Conservation (phyloP, 331 rosid species). For the Telfairia occidentalis region DNA sequence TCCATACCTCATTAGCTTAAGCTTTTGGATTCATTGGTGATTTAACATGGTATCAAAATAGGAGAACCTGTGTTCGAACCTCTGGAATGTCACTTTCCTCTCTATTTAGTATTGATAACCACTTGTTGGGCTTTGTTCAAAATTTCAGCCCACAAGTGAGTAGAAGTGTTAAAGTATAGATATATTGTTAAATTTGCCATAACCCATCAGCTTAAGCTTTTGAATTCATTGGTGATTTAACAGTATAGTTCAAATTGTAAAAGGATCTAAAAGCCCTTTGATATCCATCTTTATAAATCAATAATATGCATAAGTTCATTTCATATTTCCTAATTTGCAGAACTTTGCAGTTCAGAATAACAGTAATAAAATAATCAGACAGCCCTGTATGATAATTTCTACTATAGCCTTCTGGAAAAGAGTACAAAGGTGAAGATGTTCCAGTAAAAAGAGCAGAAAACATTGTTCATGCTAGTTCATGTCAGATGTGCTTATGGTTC, state of each 20-base stretch:
- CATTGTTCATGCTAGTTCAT: conserved; percentile 1
- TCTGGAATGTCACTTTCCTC: too few relatives aligned
- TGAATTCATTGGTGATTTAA: too few relatives aligned
- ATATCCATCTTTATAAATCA: background rate
- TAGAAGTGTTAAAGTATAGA: too few relatives aligned
- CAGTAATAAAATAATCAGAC: background rate
- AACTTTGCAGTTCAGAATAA: background rate
- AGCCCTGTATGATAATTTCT: background rate
- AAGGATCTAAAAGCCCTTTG: background rate
- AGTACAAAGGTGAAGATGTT: background rate
- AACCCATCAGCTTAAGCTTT: too few relatives aligned
- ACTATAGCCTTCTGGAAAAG: background rate
- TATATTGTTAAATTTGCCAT: too few relatives aligned
- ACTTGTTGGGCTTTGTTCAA: too few relatives aligned
- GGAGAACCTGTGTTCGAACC: too few relatives aligned
- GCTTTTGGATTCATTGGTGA: too few relatives aligned
- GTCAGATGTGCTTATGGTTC: conserved; percentile 7
- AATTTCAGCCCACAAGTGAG: too few relatives aligned
- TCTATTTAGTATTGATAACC: too few relatives aligned
- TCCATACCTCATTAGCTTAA: too few relatives aligned
- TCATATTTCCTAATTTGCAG: background rate
- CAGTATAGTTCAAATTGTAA: background rate
- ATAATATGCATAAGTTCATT: background rate
- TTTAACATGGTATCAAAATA: too few relatives aligned
- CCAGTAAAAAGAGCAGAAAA: background rate